Evolutionary conservation across 768 basidiomycete genomes (phyloP), one percentile per base, ranked within the genome.

Genomic region (Fomitopsis pulvina): DNA sequence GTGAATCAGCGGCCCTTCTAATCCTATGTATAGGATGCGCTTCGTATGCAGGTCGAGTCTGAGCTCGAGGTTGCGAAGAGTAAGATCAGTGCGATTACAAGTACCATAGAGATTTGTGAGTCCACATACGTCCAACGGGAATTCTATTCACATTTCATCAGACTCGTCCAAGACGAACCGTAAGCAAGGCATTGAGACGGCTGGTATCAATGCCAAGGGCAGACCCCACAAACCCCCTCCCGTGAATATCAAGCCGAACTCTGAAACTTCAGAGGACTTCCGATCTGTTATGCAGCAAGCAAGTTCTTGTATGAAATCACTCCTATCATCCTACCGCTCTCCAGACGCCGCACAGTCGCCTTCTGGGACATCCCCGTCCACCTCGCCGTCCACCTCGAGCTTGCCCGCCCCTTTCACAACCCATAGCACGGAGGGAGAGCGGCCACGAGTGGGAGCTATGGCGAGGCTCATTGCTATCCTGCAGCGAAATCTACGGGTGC

Each of bases 61-160:
- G 90, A 94, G 63, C 71, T 96, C 22, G 79, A 80, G 37, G 82
- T 79, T 63, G 88, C 92, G 1, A 79, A 79, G 49, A 74, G 68
- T 49, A 88, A 83, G 67, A 94, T 95, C 25, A 76, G 76, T 25
- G 65, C 73, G 14, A 78, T 97, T 26, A 76, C 71, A 28, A 63
- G 59, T 47, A 78, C 74, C 60, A 78, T 90, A 28, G 79, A 81
- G 20, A 67, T 69, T 40, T 68, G 81, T 81, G 56, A 60, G 76
- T 66, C 2, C 11, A 4, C 27, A 1, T 4, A 37, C 8, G 28
- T 3, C 14, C 14, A 16, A 46, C 2, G 45, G 10, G 7, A 9
- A 4, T 24, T 18, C n/a, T 28, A 24, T 1, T 25, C 6, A 25
- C 8, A 21, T n/a, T 41, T 12, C 27, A 2, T 9, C 41, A 61